These are phyloP conservation scores for Diaporthe sp. DNA, from an alignment of 2,329 filamentous ascomycete genomes.

Conservation along the genomic window DNA sequence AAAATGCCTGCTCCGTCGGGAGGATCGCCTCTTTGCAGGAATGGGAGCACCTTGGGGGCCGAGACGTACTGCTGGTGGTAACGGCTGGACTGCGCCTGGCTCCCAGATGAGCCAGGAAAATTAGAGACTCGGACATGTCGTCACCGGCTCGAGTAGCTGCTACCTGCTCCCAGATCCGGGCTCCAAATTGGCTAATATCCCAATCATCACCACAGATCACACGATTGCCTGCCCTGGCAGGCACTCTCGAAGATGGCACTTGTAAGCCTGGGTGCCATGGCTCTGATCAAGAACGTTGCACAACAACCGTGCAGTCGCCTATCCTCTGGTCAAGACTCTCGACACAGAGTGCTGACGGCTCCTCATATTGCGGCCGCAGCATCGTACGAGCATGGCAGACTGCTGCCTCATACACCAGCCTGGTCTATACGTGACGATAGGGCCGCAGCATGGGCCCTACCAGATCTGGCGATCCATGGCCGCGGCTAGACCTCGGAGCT, in stretches of 20 bases:
- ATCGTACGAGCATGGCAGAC: neutral
- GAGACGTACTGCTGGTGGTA: neutral
- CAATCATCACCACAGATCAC: neutral
- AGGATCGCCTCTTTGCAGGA: conserved; percentile 8
- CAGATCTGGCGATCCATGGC: neutral
- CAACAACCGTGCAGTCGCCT: neutral
- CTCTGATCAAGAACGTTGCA: neutral
- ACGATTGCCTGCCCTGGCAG: neutral
- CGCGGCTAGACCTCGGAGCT: conserved; percentile 17
- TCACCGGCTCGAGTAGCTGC: neutral
- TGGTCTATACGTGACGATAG: neutral
- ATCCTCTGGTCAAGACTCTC: neutral
- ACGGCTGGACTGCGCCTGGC: neutral
- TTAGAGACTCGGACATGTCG: neutral
- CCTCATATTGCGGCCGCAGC: neutral
- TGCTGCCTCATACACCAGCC: conserved; percentile 14
- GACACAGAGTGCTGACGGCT: neutral
- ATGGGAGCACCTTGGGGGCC: neutral
- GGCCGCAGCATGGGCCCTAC: neutral
- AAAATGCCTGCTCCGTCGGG: conserved; percentile 6
- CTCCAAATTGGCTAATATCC: conserved; percentile 12
- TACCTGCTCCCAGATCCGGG: neutral
- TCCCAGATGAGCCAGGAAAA: neutral
- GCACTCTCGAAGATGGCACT: neutral
- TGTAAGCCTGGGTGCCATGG: neutral